Evolutionary conservation across 2,329 filamentous ascomycete species (phyloP).

Genomic region (Tolypocladium ovalisporum): DNA sequence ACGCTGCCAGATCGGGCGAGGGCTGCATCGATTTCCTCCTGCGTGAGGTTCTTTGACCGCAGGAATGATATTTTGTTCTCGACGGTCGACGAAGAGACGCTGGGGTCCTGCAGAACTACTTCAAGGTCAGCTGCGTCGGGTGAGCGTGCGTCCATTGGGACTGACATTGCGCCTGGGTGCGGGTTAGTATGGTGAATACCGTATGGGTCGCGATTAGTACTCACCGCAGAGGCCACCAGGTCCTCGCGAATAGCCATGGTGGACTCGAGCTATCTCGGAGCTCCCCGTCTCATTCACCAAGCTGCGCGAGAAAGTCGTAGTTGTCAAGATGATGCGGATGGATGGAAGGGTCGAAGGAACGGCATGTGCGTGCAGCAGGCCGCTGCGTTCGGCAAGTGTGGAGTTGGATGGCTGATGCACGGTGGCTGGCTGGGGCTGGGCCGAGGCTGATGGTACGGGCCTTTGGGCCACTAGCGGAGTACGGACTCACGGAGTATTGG

Average conservation of each 20-base stretch:
- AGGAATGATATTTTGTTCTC: slow-evolving; percentile 91
- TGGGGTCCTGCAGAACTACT: slow-evolving; percentile 85
- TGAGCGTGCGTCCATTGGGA: slow-evolving; percentile 8
- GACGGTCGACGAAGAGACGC: slow-evolving; percentile 76
- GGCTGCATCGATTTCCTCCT: slow-evolving; percentile 84
- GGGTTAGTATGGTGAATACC: not conserved
- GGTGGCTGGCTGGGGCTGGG: slow-evolving; percentile 10
- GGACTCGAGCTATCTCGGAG: slow-evolving; percentile 7
- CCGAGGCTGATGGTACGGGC: slow-evolving; percentile 17
- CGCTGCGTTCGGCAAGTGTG: slow-evolving; percentile 8
- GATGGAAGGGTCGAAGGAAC: slow-evolving; percentile 7
- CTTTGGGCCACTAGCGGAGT: too few species aligned
- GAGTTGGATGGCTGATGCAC: slow-evolving; percentile 2
- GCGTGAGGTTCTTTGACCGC: slow-evolving; percentile 91
- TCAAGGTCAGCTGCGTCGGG: slow-evolving; percentile 3
- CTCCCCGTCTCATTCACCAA: slow-evolving; percentile 14
- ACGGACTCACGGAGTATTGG: not conserved
- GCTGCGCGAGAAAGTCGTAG: slow-evolving; percentile 3
- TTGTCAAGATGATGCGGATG: slow-evolving; percentile 8
- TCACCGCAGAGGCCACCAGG: slow-evolving; percentile 70
- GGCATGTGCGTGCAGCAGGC: slow-evolving; percentile 13
- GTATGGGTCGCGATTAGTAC: slow-evolving; percentile 7
- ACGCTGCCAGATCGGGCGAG: slow-evolving; percentile 58
- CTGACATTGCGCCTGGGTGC: slow-evolving; percentile 32
- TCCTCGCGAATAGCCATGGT: slow-evolving; percentile 87